Evolutionary conservation across 495 filamentous ascomycete genomes (phyloP), one percentile per base, ranked within the genome.

Genomic region (Penicillium tannophilum): DNA sequence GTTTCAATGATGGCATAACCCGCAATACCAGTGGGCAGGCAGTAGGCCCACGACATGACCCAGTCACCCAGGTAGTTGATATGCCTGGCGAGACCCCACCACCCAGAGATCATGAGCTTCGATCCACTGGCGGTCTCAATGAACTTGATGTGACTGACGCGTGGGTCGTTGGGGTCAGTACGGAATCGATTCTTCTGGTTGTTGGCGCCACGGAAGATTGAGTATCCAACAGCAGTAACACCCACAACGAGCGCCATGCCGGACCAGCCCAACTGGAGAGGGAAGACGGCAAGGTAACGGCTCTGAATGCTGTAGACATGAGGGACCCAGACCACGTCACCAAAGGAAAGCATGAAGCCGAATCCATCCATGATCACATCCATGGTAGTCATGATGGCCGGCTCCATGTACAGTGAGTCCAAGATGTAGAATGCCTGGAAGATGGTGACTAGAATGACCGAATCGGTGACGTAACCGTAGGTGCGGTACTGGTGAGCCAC

Each of bases 1-100:
- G 63, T 72, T 48, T 81, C 70, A 50, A 79, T 70, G 26, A 85
- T 82, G 56, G 82, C 72, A 68, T 92, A 96, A 28, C 92, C 92
- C 0, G 92, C 88, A 55, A 96, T 75, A 6, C 91, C 92, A 6
- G 94, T 97, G 0, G 95, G 94, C 20, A 98, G 79, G 58, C 87
- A 90, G 73, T 93, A 98, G 0, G 91, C 86, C 91, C 92, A 98
- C 16, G 87, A 83, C 86, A 96, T 91, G 53, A 93, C 75, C 93
- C 93, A 98, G 74, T 98, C 94, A 41, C 93, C 95, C n/a, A 96
- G 73, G 71, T 98, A 98, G 76, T 98, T 98, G 79, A 97, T 93
- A 71, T 98, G 95, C 17, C 95, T 82, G 12, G 92, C 88, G 20
- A 82, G 76, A 41, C 94, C 95, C 95, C 94, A 98, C 95, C 95